Base-by-base conservation (phyloP, 306 rosid species). In the Cicer bijugum region DNA sequence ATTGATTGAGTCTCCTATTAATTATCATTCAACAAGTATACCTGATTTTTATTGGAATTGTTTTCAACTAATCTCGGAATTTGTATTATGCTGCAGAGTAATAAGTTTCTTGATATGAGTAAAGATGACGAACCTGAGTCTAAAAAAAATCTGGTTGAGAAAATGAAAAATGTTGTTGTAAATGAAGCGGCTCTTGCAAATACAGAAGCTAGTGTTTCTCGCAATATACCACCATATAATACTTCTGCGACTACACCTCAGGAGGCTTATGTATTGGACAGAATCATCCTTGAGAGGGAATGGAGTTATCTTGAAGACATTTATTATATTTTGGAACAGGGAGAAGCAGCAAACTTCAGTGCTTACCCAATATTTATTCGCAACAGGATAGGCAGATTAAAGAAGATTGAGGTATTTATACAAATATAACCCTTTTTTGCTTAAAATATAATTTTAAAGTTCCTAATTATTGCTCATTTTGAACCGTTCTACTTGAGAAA, bases 271-370 rank as follows among this genome's bases (percentile, higher is more conserved):
- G 81, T 91, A 42, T 74, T 91, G 78, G 93, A 89, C 64, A 77
- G 87, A 87, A 94, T 94, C 76, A 91, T 91, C 63, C 81, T 84
- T 61, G 60, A 59, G 52, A 89, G 85, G 76, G 99, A 94, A 75
- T 88, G 95, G 97, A 78, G 33, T 79, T 77, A 64, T 77, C 91
- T 94, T 46, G 83, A 79, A 75, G 97, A 91, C 86, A 74, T 94
- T 76, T 88, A 80, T 74, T 1, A 79, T 28, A 78, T 45, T 53
- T 69, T 82, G 85, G 83, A 72, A 16, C 69, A 4, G 52, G 84
- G 50, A 74, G 86, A 75, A 73, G 79, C 79, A 75, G 75, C 82
- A 14, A 60, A 78, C 68, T 76, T 77, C 72, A 66, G 73, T 42
- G 72, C 75, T 67, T 94, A 84, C 78, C 96, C 97, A 17, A 57